Conservation (phyloP, 139 green algal genomes). For the Tetradesmus obliquus region DNA sequence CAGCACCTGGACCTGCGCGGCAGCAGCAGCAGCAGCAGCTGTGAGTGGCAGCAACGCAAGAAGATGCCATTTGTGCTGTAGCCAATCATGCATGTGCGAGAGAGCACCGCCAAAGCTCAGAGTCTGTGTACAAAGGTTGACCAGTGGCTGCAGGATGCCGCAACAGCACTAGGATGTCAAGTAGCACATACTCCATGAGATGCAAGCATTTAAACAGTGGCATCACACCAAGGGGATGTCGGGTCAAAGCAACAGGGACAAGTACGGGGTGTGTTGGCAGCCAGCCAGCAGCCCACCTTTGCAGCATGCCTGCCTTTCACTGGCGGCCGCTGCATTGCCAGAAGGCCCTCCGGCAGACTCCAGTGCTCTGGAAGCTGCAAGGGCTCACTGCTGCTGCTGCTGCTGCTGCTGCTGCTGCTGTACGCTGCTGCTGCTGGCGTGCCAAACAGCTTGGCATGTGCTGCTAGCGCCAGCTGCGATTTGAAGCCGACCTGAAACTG, state of each 20-base stretch:
- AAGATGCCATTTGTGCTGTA: neutral
- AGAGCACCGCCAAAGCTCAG: neutral
- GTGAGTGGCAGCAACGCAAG: neutral
- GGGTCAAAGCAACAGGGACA: too few species aligned
- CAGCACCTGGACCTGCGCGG: slow-evolving; percentile 52
- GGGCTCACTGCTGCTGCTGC: neutral
- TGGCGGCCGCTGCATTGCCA: slow-evolving; percentile 29
- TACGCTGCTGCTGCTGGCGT: slow-evolving; percentile 32
- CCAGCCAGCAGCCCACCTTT: slow-evolving; percentile 4
- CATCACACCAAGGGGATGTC: too few species aligned
- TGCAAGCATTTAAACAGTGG: neutral
- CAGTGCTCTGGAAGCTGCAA: slow-evolving; percentile 11
- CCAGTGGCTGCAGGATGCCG: neutral
- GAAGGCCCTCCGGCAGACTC: neutral
- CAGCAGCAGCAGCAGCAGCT: neutral
- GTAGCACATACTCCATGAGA: neutral
- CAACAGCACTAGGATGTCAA: neutral
- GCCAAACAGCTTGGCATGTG: slow-evolving; percentile 52
- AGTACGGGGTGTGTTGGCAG: too few species aligned
- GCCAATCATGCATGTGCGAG: neutral
- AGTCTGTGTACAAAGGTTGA: neutral
- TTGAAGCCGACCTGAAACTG: slow-evolving; percentile 43
- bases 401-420: neutral
- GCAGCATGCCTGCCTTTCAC: slow-evolving; percentile 24
- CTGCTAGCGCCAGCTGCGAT: slow-evolving; percentile 51